Base-by-base conservation (phyloP, 176 grass and related monocot species). In the Triticum urartu region DNA sequence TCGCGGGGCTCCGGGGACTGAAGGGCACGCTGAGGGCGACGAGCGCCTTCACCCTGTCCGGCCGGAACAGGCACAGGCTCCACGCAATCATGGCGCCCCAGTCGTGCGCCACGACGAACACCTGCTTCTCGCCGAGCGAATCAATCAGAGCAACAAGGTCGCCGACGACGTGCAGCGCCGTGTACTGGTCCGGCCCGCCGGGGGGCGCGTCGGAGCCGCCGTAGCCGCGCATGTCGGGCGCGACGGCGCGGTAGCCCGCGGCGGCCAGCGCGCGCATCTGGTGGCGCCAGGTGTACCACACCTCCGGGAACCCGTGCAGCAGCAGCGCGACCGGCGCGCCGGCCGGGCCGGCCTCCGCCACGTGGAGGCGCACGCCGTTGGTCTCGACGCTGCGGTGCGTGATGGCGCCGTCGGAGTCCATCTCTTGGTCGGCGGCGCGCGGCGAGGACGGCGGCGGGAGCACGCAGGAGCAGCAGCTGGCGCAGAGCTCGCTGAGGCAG, bases 21-120 rank as follows among this genome's bases (percentile, higher is more conserved):
- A 92, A 94, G 8, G 87, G 43, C 11, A 90, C 90, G 64, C 90
- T 94, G 43, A 92, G 79, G 45, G 61, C 86, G 40, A 94, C 90
- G 45, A 94, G 77, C 40, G 89, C 87, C 59, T 83, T 84, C 64
- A 92, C 89, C 84, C 58, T 68, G 88, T 94, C 92, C 0, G 87
- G 87, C 1, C 92, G 81, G 86, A 89, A 89, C 81, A 83, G 81
- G 87, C 92, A 92, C 47, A 90, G 63, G 30, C 64, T 85, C 92
- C 89, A 94, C 1, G 92, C 92, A 0, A 9, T 88, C 59, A 90
- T 48, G 14, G 92, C 90, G 61, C 92, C 92, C 89, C 92, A 92
- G 70, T 94, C 87, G 79, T 94, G 92, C 24, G 81, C 92, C 36
- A 68, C 92, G 28, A 94, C 90, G 75, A 94, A 89, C 10, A 92